Evolutionary conservation across 1,139 yeast genomes (phyloP), one percentile per base, ranked within the genome.

Genomic region (Debaryomyces subglobosus): DNA sequence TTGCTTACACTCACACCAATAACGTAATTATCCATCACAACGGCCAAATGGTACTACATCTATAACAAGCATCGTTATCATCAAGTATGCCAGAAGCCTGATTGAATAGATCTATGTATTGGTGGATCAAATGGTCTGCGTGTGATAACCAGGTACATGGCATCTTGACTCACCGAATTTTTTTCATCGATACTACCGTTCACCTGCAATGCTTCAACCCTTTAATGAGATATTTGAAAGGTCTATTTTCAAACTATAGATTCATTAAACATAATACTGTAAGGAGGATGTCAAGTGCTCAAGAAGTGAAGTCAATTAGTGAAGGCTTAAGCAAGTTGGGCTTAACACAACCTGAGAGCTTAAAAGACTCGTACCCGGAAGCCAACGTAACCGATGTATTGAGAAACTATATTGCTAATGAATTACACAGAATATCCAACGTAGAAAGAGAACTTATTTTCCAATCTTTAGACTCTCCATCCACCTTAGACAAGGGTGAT

Each of bases 401-500:
- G 78, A 88, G 98, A 77, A 89, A 91, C 67, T 91, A 89, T 70
- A 89, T 95, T 65, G 75, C 97, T 44, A 79, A 81, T 52, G 94
- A 92, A 67, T 79, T 94, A 53, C 77, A 88, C 54, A 75, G 79
- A 55, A 76, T 95, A 57, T 77, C 96, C 18, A 85, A 85, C 30
- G 96, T 91, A 41, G 86, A 86, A 52, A 74, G 80, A 52, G 72
- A 74, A 10, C 68, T 89, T 45, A 89, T 92, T 55, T 90, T 79
- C 70, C 89, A 91, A 52, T 91, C 97, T 41, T 80, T 94, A 62
- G 98, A 94, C 70, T 84, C 95, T 76, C 91, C 97, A 35, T 78
- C 81, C 55, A 85, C 92, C 42, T 71, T 88, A 57, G 97, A 90
- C 51, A 88, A 95, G 65, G 99, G 99, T 62, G 99, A 94, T 68